Evolutionary conservation across 2,329 filamentous ascomycete species (phyloP).

Genomic region (Fusarium oxysporum): DNA sequence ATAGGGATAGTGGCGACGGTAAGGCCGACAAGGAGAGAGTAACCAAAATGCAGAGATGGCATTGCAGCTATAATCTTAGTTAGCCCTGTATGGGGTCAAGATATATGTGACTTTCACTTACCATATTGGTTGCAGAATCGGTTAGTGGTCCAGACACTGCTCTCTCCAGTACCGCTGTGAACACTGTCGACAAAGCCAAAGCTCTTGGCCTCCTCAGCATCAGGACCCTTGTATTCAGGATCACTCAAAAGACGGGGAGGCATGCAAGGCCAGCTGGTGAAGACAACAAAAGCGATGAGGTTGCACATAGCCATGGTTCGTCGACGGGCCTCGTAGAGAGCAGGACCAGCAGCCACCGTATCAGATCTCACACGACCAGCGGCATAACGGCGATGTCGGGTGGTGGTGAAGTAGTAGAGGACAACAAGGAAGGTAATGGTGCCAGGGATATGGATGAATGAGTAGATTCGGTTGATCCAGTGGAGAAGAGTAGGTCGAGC

Average conservation of each 20-base stretch:
- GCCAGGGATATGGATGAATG: slow-evolving; percentile 82
- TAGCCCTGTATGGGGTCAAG: not conserved
- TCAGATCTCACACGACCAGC: slow-evolving; percentile 45
- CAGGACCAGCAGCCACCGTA: slow-evolving; percentile 54
- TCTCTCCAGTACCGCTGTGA: slow-evolving; percentile 61
- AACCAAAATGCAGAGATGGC: slow-evolving; percentile 81
- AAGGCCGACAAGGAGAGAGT: slow-evolving; percentile 77
- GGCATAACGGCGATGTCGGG: slow-evolving; percentile 59
- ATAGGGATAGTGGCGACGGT: slow-evolving; percentile 76
- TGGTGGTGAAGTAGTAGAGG: slow-evolving; percentile 78
- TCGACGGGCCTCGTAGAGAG: slow-evolving; percentile 66
- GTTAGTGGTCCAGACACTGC: slow-evolving; percentile 69
- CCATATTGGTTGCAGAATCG: slow-evolving; percentile 82
- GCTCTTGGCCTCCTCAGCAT: slow-evolving; percentile 69
- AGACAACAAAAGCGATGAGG: slow-evolving; percentile 69
- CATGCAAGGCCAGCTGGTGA: slow-evolving; percentile 74
- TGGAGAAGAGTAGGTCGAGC: slow-evolving; percentile 67
- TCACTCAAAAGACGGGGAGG: slow-evolving; percentile 70
- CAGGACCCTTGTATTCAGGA: slow-evolving; percentile 63
- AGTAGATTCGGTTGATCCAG: slow-evolving; percentile 79
- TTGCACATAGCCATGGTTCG: slow-evolving; percentile 73
- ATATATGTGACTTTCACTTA: slow-evolving; percentile 57
- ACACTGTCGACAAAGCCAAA: slow-evolving; percentile 73
- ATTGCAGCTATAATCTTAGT: slow-evolving; percentile 68
- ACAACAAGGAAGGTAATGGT: slow-evolving; percentile 75